A percentile compares a stretch with the other conserved stretches of the same genome.
phyloP scores from a whole-genome alignment of 805 yeast species.

The Wickerhamomyces chambardii region DNA sequence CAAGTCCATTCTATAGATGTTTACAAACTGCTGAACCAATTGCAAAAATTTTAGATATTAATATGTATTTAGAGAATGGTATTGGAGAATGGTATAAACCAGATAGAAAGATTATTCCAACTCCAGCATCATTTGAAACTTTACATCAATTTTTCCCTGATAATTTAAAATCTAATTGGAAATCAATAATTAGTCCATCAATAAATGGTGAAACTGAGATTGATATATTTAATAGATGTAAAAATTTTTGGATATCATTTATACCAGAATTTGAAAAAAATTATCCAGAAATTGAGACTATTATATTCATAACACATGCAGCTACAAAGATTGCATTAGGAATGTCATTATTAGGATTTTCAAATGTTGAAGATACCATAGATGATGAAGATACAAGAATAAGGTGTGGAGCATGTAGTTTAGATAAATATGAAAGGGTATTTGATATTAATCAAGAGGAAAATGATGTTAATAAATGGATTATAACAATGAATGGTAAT shows the following conservation, averaged over 20 bases:
- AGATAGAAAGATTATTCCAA: conserved; percentile 60
- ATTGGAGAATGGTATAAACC: conserved; percentile 88
- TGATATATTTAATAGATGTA: conserved; percentile 59
- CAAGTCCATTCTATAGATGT: conserved; percentile 88
- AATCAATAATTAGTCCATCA: conserved; percentile 52
- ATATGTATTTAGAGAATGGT: conserved; percentile 68
- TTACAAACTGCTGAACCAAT: conserved; percentile 72
- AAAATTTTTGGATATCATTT: conserved; percentile 43
- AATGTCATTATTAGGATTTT: conserved; percentile 53
- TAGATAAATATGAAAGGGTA: conserved; percentile 47
- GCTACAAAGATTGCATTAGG: conserved; percentile 89
- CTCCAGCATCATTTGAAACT: conserved; percentile 45
- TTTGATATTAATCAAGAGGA: conserved; percentile 8
- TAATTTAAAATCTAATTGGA: conserved; percentile 36
- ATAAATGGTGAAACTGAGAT: conserved; percentile 64
- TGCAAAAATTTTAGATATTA: conserved; percentile 46
- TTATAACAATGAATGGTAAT: conserved; percentile 57
- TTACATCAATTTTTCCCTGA: conserved; percentile 45
- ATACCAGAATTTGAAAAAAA: conserved; percentile 45
- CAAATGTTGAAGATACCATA: conserved; percentile 40
- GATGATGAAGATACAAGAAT: conserved; percentile 36
- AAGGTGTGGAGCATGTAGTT: conserved; percentile 79
- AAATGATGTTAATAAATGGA: conserved; percentile 39
- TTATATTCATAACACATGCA: conserved; percentile 85
- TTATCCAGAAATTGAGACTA: conserved; percentile 50